Evolutionary conservation across 768 basidiomycete genomes (phyloP), one percentile per base, ranked within the genome.

Genomic region (Lactarius sp.): DNA sequence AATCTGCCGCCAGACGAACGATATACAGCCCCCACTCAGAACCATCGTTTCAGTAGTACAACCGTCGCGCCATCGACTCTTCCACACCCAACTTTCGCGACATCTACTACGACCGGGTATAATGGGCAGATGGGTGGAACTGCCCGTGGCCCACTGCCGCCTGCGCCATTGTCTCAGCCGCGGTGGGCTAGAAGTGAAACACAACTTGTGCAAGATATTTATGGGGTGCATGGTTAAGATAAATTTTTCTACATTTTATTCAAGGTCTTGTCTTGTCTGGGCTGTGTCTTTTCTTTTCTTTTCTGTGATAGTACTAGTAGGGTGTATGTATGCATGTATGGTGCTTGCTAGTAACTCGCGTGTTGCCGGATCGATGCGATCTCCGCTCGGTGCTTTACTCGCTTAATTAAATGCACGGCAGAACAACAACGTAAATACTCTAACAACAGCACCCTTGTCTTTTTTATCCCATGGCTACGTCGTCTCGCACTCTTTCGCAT

Each of bases 401-500:
- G 47, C 22, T 13, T 27, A 49, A 49, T 49, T 27, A 22, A 22
- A 49, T 6, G 9, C 10, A 41, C 9, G 16, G 12, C 7, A 37
- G 18, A 47, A 16, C 14, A 3, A 44, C 16, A 44, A 6, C 18
- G 42, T 44, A 44, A 49, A 14, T 12, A 49, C 10, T 49, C 10
- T 49, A 14, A 49, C 56, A 34, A 47, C 31, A 47, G 31, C 13
- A 42, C 41, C 54, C 41, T 36, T 39, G 18, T 31, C 36, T 33
- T 18, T 55, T 31, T 10, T 34, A 52, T 46, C 16, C 27, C 52
- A 68, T 68, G 67, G 67, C 68, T 4, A 31, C 55, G 0, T 46
- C 62, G 2, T 37, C 60, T 49, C 65, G 68, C 37, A 42, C 68
- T 6, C 37, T 67, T 6, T 68, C 68, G 47, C 68, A 66, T 34